Base-by-base conservation (phyloP, 1,139 yeast genomes). In the Hemisphaericaspora lyxosophila region DNA sequence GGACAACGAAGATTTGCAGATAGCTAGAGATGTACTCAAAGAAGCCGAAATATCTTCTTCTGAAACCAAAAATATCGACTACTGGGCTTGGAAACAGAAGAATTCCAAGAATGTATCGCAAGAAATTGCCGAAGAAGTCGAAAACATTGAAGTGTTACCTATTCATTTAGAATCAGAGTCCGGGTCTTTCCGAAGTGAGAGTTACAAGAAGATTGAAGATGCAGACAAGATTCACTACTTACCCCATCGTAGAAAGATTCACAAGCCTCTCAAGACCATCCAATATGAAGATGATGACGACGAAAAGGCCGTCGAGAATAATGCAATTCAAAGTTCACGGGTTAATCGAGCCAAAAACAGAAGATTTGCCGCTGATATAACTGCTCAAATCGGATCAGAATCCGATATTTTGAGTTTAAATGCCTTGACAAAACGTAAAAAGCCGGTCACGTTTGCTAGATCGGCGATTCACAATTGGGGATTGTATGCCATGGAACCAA, bases 391-490 rank as follows among this genome's bases (percentile, higher is more conserved):
- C 46, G 90, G 94, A 28, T 73, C 83, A 7, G 96, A 88, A 51
- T 83, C 94, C 1, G 96, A 88, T 52, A 76, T 85, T 5, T 64
- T 87, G 49, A 82, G 86, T 40, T 73, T 88, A 62, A 81, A 81
- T 51, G 84, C 86, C 33, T 73, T 90, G 51, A 86, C 89, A 47
- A 88, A 88, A 59, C 76, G 97, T 44, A 88, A 85, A 60, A 92
- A 92, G 58, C 96, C 96, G 0, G 97, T 92, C 9, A 85, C 94
- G 13, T 90, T 90, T 70, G 97, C 97, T 0, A 70, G 98, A 40
- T 89, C 97, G 1, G 95, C 97, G 0, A 92, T 92, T 52, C 98
- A 94, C 59, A 89, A 92, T 55, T 92, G 98, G 98, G 99, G 99
- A 0, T 65, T 92, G 34, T 92, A 89, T 62, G 98, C 98, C 0